These are phyloP conservation scores for Pestalotiopsis sp. DNA, from an alignment of 2,329 filamentous ascomycete species.

Conservation along the genomic window DNA sequence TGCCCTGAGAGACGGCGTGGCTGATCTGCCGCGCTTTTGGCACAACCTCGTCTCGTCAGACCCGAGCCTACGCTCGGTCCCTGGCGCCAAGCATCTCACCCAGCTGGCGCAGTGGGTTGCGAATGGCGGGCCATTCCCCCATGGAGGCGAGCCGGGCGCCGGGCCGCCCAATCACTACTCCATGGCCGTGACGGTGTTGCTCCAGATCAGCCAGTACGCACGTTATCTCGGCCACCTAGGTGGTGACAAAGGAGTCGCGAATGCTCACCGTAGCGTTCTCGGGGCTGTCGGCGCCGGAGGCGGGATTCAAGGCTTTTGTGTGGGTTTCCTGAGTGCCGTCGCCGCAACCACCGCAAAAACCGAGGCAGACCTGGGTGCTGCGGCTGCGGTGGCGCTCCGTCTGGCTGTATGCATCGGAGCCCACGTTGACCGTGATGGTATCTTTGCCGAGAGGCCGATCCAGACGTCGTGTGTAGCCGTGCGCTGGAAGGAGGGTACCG, in stretches of 20 bases:
- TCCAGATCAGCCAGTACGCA: slow-evolving; percentile 12
- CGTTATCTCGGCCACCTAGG: slow-evolving; percentile 13
- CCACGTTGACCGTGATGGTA: slow-evolving; percentile 17
- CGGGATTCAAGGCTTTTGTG: slow-evolving; percentile 23
- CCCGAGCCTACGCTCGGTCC: not conserved
- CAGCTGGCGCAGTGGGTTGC: not conserved
- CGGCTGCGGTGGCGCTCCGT: slow-evolving; percentile 18
- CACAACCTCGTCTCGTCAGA: not conserved
- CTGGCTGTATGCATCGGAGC: slow-evolving; percentile 20
- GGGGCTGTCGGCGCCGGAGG: not conserved
- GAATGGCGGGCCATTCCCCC: not conserved
- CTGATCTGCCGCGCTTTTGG: slow-evolving; percentile 8
- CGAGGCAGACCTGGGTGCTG: slow-evolving; percentile 14
- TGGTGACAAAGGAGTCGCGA: not conserved
- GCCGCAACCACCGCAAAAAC: slow-evolving; percentile 16
- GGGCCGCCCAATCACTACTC: slow-evolving; percentile 1
- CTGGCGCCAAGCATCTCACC: not conserved
- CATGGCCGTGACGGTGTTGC: slow-evolving; percentile 1
- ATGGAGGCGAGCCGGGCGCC: not conserved
- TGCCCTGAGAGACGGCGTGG: slow-evolving; percentile 10
- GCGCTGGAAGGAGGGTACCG: slow-evolving; percentile 15
- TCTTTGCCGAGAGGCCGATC: slow-evolving; percentile 1
- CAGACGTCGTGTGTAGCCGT: slow-evolving; percentile 12
- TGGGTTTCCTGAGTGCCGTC: slow-evolving; percentile 21
- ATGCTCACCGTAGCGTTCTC: slow-evolving; percentile 12